A percentile compares a stretch with the other conserved stretches of the same genome.
phyloP scores from a whole-genome alignment of 345 rosid species.

The Cardiospermum halicacabum region DNA sequence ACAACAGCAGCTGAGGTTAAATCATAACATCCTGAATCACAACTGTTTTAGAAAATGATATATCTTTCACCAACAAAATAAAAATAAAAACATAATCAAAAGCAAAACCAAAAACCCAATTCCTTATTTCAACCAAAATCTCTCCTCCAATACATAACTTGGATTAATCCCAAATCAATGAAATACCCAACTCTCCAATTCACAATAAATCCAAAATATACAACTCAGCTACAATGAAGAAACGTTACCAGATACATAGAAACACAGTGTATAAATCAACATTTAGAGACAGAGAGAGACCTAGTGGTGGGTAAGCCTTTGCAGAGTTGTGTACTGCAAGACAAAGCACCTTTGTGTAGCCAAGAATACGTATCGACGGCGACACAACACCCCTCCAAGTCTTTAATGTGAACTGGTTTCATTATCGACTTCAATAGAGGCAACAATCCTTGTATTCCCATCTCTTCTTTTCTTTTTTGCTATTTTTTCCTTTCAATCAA shows the following conservation, averaged over 20 bases:
- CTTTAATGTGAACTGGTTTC: constrained; percentile 65
- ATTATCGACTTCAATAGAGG: constrained; percentile 86
- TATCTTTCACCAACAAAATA: neutral
- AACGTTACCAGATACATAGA: neutral
- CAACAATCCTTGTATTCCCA: constrained; percentile 84
- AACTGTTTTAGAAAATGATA: neutral
- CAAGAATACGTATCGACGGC: constrained; percentile 95
- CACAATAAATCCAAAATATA: constrained; percentile 6
- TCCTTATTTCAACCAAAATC: neutral
- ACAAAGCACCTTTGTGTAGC: constrained; percentile 80
- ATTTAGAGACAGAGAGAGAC: constrained; percentile 21
- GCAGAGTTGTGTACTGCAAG: constrained; percentile 69
- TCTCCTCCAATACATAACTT: neutral
- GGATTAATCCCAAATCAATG: too few relatives aligned
- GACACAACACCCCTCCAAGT: constrained; percentile 67
- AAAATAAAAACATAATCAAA: too few relatives aligned
- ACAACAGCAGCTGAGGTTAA: constrained; percentile 10
- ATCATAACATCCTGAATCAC: constrained; percentile 17
- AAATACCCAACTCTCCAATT: constrained; percentile 10
- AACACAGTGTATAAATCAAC: neutral
- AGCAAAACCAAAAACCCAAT: neutral
- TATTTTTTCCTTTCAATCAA: neutral
- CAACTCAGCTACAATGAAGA: neutral
- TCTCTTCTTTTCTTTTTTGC: constrained; percentile 1
- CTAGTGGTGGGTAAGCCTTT: constrained; percentile 60